Evolutionary conservation across 495 filamentous ascomycete genomes (phyloP), one percentile per base, ranked within the genome.

Genomic region (Penicillium cosmopolitanum): DNA sequence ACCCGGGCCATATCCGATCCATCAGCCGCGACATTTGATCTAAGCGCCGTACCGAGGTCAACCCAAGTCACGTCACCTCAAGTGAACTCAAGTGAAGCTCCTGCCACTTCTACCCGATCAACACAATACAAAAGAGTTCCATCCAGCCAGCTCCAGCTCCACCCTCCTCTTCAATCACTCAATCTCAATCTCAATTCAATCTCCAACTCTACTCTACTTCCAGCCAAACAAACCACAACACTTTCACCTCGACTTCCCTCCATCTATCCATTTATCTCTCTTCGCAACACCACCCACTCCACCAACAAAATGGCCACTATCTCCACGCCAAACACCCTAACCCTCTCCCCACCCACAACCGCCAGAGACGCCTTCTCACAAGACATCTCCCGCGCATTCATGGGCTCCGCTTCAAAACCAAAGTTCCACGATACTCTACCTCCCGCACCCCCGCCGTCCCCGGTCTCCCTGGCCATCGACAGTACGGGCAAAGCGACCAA

Each of bases 371-470:
- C 66, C 54, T 75, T 76, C 59, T 71, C 73, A 8, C 76, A 80
- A 58, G 73, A 81, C 48, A 70, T 81, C 65, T 70, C 66, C 50
- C 73, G 74, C 40, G 76, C 71, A 48, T 71, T 81, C 62, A 69
- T 76, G 61, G 67, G 68, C 36, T 69, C 71, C 12, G 28, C 28
- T 4, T 31, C 28, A 31, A 71, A 55, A 25, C 19, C 62, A 34
- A 68, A 66, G 58, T 53, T 48, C 19, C 63, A 68, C n/a, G 62
- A 72, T 23, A 68, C 69, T 8, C 74, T 79, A 28, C 78, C 81
- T 8, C 77, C 80, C 0, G 67, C 67, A 6, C 81, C 80, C 7
- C 80, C 80, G 16, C 81, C 81, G 5, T 80, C 76, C 3, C 81
- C 80, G 0, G 77, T 81, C 52, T 69, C 71, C 51, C 78, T 74